Percentiles rank a stretch among this genome's conserved stretches.
Evolutionary conservation across 2,329 filamentous ascomycete genomes (phyloP).

Genomic region (Dothiorella sarmentorum): DNA sequence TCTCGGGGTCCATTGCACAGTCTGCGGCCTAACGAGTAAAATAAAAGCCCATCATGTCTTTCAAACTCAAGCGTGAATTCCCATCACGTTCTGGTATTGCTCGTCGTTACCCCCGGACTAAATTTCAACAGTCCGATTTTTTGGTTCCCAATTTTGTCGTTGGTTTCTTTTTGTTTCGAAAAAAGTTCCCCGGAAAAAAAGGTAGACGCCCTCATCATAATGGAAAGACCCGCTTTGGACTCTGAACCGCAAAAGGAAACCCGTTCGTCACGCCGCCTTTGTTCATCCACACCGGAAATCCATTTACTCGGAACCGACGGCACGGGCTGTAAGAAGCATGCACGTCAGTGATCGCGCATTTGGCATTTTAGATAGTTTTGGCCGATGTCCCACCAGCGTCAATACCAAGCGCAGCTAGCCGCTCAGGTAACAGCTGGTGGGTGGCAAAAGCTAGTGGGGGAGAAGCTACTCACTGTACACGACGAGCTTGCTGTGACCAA

Average conservation of each 20-base stretch:
- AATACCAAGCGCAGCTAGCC: not conserved
- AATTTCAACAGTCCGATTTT: slow-evolving; percentile 12
- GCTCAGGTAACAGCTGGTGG: not conserved
- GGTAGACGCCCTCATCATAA: slow-evolving; percentile 12
- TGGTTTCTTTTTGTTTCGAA: not conserved
- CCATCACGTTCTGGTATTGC: slow-evolving; percentile 14
- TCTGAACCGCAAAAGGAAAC: slow-evolving; percentile 14
- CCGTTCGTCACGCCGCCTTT: slow-evolving; percentile 16
- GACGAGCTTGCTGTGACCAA: slow-evolving; percentile 93
- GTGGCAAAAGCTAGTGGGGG: not conserved
- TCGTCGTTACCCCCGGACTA: slow-evolving; percentile 9
- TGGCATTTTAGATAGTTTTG: not conserved
- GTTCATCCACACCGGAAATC: slow-evolving; percentile 6
- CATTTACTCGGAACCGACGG: slow-evolving; percentile 16
- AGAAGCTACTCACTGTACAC: slow-evolving; percentile 77
- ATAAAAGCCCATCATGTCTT: not conserved
- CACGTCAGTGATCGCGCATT: not conserved
- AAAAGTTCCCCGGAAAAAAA: not conserved
- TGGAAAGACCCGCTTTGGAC: slow-evolving; percentile 16
- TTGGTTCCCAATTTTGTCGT: slow-evolving; percentile 4
- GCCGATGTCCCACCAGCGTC: not conserved
- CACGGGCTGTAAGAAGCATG: not conserved
- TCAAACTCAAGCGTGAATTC: slow-evolving; percentile 10
- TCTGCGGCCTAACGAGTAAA: not conserved
- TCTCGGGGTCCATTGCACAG: not conserved